Base-by-base conservation (phyloP, 169 alveolate genomes). In the Toxoplasma gondii region DNA sequence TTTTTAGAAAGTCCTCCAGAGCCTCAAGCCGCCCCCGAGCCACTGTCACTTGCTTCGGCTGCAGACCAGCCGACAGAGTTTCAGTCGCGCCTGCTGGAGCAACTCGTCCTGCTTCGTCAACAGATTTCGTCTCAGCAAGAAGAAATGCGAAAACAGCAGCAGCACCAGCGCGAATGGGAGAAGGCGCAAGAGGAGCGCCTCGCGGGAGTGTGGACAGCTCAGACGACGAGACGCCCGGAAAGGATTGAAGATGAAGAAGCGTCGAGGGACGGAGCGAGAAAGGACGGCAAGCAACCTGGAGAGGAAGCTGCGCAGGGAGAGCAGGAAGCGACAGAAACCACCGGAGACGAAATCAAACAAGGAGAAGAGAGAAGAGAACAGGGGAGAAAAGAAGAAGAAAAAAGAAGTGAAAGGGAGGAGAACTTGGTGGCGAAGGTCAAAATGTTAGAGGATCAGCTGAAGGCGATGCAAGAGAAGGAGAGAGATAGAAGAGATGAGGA, bases 161-260 rank as follows among this genome's bases (percentile, higher is more conserved):
- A 49, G 67, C 49, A 78, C 16, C 86, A 78, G 45, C 90, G 67
- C 69, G 90, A 82, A 38, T 82, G 90, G 90, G 38, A 43, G 67
- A 27, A 19, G 36, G 67, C 38, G 64, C 54, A 82, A 31, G 67
- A 82, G 64, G 67, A 36, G 64, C 64, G n/a, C 38, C 58, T 29
- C 31, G 41, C 64, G 69, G 67, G 86, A 9, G 86, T 78, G 29
- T 78, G 90, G 5, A 44, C n/a, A 38, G 64, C 69, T 22, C 69
- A 24, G 38, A 34, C 67, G 24, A 4, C 69, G 12, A 43, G 31
- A 82, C 69, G 38, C 69, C 38, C 41, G 34, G 24, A 4, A 36
- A 31, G n/a, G 38, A 41, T 19, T 17, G 38, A 82, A 82, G 67
- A 27, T 1, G 29, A 12, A 36, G 64, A 82, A 38, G 90, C 24